These are phyloP conservation scores for Gaertneriomyces semiglobifer DNA, from an alignment of 192 early-diverging fungal species.

Conservation along the genomic window DNA sequence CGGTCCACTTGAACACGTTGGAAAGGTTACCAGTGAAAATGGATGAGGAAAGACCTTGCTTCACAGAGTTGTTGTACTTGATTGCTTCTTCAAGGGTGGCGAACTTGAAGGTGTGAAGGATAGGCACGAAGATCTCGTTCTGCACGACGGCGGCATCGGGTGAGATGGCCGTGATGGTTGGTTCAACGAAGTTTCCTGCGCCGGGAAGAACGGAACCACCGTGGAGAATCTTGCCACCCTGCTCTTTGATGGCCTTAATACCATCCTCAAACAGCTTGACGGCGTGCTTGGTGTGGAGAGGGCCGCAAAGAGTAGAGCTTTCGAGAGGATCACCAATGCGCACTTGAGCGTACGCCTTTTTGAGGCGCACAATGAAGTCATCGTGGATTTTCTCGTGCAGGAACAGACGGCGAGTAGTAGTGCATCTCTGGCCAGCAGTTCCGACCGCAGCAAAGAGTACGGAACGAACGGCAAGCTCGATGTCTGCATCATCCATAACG, in stretches of 20 bases:
- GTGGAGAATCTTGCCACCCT: slow-evolving; percentile 80
- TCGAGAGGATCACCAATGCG: slow-evolving; percentile 84
- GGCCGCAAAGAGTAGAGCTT: slow-evolving; percentile 73
- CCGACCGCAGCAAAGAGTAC: slow-evolving; percentile 94
- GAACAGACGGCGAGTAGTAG: slow-evolving; percentile 86
- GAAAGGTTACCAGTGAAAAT: slow-evolving; percentile 79
- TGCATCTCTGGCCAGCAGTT: slow-evolving; percentile 94
- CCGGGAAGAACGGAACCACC: slow-evolving; percentile 74
- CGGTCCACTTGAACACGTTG: slow-evolving; percentile 90
- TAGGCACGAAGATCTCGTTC: slow-evolving; percentile 94
- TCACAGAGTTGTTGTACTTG: slow-evolving; percentile 81
- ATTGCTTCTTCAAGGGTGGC: slow-evolving; percentile 79
- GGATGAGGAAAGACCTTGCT: slow-evolving; percentile 80
- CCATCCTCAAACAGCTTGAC: slow-evolving; percentile 72
- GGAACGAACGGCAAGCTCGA: slow-evolving; percentile 81
- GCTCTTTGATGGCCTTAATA: slow-evolving; percentile 71
- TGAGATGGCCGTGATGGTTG: slow-evolving; percentile 82
- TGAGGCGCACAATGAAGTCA: slow-evolving; percentile 69
- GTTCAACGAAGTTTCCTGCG: slow-evolving; percentile 87
- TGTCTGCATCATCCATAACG: slow-evolving; percentile 81
- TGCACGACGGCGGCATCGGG: slow-evolving; percentile 76
- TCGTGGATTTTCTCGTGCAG: slow-evolving; percentile 87
- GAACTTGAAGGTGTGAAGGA: slow-evolving; percentile 81
- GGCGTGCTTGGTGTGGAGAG: slow-evolving; percentile 83
- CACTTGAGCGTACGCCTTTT: slow-evolving; percentile 83